phyloP scores from a whole-genome alignment of 2,329 filamentous ascomycete species.

The Ceratocystis ficicola region DNA sequence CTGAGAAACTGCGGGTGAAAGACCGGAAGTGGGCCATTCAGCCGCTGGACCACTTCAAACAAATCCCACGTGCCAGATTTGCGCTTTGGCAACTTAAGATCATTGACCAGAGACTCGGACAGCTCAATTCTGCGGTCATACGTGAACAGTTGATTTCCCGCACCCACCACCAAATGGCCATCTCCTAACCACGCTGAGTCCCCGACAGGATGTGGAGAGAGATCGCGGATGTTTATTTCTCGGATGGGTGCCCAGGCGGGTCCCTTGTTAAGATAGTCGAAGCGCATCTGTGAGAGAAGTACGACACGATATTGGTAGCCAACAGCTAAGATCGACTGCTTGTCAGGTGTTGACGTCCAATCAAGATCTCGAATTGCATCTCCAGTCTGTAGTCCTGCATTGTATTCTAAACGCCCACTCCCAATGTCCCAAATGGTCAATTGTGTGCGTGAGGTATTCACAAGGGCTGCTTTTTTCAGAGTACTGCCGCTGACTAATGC shows the following conservation, averaged over 20 bases:
- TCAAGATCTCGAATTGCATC: conserved; percentile 77
- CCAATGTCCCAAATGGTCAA: conserved; percentile 87
- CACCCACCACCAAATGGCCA: conserved; percentile 74
- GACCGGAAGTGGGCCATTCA: conserved; percentile 78
- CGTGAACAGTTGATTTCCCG: conserved; percentile 83
- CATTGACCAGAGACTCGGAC: conserved; percentile 46
- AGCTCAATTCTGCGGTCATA: conserved; percentile 64
- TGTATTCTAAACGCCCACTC: conserved; percentile 68
- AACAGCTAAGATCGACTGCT: conserved; percentile 80
- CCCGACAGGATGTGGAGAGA: conserved; percentile 81
- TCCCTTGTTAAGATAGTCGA: conserved; percentile 77
- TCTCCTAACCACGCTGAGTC: conserved; percentile 85
- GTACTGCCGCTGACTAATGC: conserved; percentile 75
- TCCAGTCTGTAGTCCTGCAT: conserved; percentile 58
- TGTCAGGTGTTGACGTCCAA: conserved; percentile 85
- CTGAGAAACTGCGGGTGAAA: conserved; percentile 88
- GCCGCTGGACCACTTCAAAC: conserved; percentile 66
- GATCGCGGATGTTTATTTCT: conserved; percentile 66
- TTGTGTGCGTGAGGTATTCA: conserved; percentile 58
- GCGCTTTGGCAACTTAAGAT: conserved; percentile 37
- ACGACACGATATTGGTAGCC: conserved; percentile 79
- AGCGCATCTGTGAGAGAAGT: conserved; percentile 74
- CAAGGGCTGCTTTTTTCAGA: conserved; percentile 73
- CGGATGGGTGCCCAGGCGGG: conserved; percentile 82
- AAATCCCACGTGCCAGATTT: conserved; percentile 51